Evolutionary conservation across 2,329 filamentous ascomycete species (phyloP).

Genomic region (Hypoxylon sp.): DNA sequence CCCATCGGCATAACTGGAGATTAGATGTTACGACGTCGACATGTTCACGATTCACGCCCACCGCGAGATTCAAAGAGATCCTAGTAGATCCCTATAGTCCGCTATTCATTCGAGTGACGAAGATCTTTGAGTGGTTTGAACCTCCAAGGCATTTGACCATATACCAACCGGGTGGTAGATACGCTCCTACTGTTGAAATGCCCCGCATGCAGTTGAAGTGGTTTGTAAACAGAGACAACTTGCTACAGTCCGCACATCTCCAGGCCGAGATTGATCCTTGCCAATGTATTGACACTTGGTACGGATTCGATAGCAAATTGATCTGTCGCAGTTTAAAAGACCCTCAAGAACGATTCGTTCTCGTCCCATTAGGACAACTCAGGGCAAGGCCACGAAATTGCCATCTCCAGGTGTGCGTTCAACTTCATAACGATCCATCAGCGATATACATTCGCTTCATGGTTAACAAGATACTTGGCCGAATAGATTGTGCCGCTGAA

Average conservation of each 20-base stretch:
- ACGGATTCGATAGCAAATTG: conserved; percentile 72
- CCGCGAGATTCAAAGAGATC: conserved; percentile 26
- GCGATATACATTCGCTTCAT: conserved; percentile 64
- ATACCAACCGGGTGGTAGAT: conserved; percentile 58
- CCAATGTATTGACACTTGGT: conserved; percentile 63
- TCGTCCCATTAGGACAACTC: conserved; percentile 66
- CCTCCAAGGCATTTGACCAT: conserved; percentile 59
- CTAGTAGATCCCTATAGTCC: conserved; percentile 66
- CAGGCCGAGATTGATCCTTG: conserved; percentile 66
- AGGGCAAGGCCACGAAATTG: conserved; percentile 51
- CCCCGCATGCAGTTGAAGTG: conserved; percentile 69
- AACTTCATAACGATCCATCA: conserved; percentile 48
- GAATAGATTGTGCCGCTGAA: conserved; percentile 71
- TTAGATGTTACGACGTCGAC: conserved; percentile 50
- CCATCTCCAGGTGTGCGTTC: conserved; percentile 62
- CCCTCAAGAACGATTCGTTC: conserved; percentile 62
- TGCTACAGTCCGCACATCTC: conserved; percentile 67
- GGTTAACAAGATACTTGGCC: conserved; percentile 68
- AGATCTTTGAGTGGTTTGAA: conserved; percentile 68
- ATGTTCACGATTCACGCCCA: conserved; percentile 36
- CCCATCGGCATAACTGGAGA: conserved; percentile 53
- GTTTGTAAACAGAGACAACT: conserved; percentile 59
- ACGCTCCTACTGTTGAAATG: conserved; percentile 63
- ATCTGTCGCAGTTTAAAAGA: conserved; percentile 66
- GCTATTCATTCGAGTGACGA: conserved; percentile 57